Percentiles rank a stretch among this genome's conserved stretches.
Evolutionary conservation across 805 yeast species (phyloP).

Genomic region (Myxozyma nipponensis): DNA sequence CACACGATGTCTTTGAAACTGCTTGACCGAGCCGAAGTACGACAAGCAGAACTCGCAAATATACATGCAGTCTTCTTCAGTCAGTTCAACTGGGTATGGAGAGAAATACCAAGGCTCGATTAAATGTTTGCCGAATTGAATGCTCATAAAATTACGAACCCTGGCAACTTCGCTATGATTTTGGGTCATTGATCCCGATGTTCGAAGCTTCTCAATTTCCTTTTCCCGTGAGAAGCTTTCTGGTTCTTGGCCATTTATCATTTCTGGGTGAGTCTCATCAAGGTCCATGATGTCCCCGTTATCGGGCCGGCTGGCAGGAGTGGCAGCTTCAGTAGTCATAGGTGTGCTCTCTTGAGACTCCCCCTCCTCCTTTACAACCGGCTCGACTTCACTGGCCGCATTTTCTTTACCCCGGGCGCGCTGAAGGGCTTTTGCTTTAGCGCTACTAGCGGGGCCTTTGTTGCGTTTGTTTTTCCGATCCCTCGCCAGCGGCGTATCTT

Average conservation of each 20-base stretch:
- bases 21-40: constrained; percentile 83
- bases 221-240: constrained; percentile 82
- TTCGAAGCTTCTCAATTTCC: constrained; percentile 85
- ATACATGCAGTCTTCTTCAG: constrained; percentile 85
- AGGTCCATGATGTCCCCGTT: constrained; percentile 80
- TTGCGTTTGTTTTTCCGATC: constrained; percentile 22
- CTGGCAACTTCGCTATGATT: constrained; percentile 79
- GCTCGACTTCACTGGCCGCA: constrained; percentile 9
- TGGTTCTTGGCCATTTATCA: constrained; percentile 44
- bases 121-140: constrained; percentile 83
- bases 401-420: constrained; percentile 39
- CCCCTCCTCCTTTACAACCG: constrained; percentile 1
- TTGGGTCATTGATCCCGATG: constrained; percentile 98
- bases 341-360: constrained; percentile 37
- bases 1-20: constrained; percentile 84
- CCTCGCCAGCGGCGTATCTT: constrained; percentile 11
- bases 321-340: constrained; percentile 19
- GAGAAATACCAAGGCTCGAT: constrained; percentile 99
- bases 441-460: constrained; percentile 30
- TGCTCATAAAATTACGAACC: constrained; percentile 74
- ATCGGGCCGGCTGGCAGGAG: constrained; percentile 25
- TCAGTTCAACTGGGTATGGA: constrained; percentile 91
- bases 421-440: constrained; percentile 34
- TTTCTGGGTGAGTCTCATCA: constrained; percentile 82
- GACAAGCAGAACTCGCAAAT: constrained; percentile 88